Conservation (phyloP, 2,329 filamentous ascomycete genomes). For the Macrophomina phaseolina region DNA sequence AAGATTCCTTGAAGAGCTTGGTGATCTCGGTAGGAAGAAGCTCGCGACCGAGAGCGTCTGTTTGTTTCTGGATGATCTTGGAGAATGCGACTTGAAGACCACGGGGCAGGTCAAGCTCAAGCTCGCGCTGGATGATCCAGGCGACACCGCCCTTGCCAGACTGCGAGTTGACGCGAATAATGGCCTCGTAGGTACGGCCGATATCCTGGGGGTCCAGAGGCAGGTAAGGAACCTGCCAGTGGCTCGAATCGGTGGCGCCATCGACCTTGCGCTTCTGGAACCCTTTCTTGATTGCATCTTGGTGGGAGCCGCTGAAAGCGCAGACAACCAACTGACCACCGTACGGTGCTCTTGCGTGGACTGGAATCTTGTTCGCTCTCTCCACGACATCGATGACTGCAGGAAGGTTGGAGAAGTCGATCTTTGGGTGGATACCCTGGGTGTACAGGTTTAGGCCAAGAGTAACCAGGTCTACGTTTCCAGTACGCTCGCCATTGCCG, state of each 20-base stretch:
- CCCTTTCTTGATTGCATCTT: conserved; percentile 93
- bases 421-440: conserved; percentile 80
- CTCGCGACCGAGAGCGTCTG: conserved; percentile 83
- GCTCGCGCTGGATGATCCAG: conserved; percentile 88
- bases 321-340: conserved; percentile 90
- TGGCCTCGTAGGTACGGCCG: conserved; percentile 94
- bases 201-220: conserved; percentile 93
- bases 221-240: conserved; percentile 88
- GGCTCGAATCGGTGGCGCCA: conserved; percentile 65
- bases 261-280: conserved; percentile 73
- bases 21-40: conserved; percentile 84
- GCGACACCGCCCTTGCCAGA: conserved; percentile 93
- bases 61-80: conserved; percentile 80
- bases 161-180: conserved; percentile 97
- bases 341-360: conserved; percentile 89
- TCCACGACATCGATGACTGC: conserved; percentile 88
- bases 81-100: conserved; percentile 92
- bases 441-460: conserved; percentile 94
- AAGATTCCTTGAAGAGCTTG: conserved; percentile 84
- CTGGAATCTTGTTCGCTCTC: conserved; percentile 90
- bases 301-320: conserved; percentile 89
- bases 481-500: conserved; percentile 93
- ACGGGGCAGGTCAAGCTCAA: conserved; percentile 90
- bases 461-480: conserved; percentile 94
- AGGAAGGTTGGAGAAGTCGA: conserved; percentile 92